Evolutionary conservation across 306 rosid species (phyloP).

Genomic region (Senna siamea): DNA sequence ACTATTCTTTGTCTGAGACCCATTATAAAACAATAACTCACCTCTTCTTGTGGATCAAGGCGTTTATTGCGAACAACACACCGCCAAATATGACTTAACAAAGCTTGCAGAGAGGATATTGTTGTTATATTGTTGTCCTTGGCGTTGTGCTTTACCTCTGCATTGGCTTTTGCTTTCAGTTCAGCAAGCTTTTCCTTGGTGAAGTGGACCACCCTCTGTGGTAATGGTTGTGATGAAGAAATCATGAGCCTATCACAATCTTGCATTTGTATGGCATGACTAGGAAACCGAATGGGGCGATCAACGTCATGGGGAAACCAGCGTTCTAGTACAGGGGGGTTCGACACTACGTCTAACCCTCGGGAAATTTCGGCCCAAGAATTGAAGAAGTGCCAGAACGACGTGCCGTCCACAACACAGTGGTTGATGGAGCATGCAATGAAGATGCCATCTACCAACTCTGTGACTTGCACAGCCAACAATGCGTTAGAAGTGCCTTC

Average conservation of each 20-base stretch:
- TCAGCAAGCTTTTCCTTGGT: conserved; percentile 30
- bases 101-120: conserved; percentile 58
- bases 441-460: conserved; percentile 39
- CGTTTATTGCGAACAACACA: conserved; percentile 26
- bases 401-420: conserved; percentile 26
- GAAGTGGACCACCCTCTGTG: conserved; percentile 35
- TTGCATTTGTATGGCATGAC: background rate
- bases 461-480: conserved; percentile 23
- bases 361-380: conserved; percentile 41
- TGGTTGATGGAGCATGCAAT: conserved; percentile 26
- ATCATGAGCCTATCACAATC: too few relatives aligned
- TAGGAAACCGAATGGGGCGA: conserved; percentile 8
- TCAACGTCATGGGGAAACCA: background rate
- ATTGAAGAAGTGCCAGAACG: conserved; percentile 43
- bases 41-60: conserved; percentile 13
- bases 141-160: conserved; percentile 9
- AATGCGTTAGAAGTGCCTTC: background rate
- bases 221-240: too few relatives aligned
- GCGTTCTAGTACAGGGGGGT: background rate
- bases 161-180: conserved; percentile 48
- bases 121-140: background rate
- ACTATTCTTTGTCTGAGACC: conserved; percentile 34
- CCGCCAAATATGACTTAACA: conserved; percentile 46
- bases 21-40: background rate
- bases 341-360: background rate